Evolutionary conservation across 2,329 filamentous ascomycete genomes (phyloP).

Genomic region (Talaromyces sp.): DNA sequence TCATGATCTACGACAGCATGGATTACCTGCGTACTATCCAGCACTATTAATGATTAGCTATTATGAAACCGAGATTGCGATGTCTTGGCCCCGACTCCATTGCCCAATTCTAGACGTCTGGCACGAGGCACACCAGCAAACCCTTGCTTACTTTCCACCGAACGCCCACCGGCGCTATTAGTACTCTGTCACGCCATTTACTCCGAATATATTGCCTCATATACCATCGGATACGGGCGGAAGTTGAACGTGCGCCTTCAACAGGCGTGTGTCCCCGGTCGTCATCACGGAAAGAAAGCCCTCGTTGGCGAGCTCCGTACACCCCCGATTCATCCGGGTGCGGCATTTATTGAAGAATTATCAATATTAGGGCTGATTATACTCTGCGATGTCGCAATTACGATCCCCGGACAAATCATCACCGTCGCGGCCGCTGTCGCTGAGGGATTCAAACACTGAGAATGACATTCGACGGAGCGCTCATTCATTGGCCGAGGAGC

Average conservation of each 20-base stretch:
- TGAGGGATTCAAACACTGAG: background rate
- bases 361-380: background rate
- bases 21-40: background rate
- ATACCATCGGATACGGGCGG: background rate
- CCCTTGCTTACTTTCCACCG: background rate
- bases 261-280: background rate
- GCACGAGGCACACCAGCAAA: background rate
- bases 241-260: background rate
- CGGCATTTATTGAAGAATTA: background rate
- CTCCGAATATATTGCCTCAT: background rate
- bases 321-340: background rate
- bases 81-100: background rate
- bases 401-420: conserved; percentile 1
- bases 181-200: background rate
- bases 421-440: background rate
- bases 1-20: background rate
- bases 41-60: background rate
- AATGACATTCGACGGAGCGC: background rate
- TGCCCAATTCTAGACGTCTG: background rate
- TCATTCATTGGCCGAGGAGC: conserved; percentile 9
- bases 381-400: conserved; percentile 7
- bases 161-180: background rate
- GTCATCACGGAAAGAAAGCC: background rate
- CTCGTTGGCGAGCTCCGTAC: background rate
- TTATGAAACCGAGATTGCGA: background rate